Percentiles rank a stretch among this genome's conserved stretches.
Conservation (phyloP, 2,329 filamentous ascomycete species). For the Arthroderma uncinatum region DNA sequence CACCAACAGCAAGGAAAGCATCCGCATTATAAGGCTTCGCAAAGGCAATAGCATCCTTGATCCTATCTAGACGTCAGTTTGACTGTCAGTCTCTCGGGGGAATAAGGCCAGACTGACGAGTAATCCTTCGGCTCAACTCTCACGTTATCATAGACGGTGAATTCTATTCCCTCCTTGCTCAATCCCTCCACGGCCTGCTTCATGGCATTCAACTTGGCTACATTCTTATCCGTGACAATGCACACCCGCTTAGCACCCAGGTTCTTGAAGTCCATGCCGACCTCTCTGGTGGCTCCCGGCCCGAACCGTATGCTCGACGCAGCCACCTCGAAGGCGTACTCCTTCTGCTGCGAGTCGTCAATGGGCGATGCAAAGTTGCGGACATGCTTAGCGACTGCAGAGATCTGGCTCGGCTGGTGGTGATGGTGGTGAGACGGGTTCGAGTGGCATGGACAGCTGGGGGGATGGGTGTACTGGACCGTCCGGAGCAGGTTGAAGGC, state of each 20-base stretch:
- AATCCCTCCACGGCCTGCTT: constrained; percentile 75
- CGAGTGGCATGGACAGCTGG: constrained; percentile 81
- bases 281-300: constrained; percentile 83
- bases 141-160: constrained; percentile 68
- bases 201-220: constrained; percentile 77
- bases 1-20: constrained; percentile 81
- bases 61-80: constrained; percentile 37
- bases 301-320: constrained; percentile 91
- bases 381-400: constrained; percentile 37
- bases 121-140: constrained; percentile 89
- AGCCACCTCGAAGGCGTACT: constrained; percentile 99
- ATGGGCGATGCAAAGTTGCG: constrained; percentile 64
- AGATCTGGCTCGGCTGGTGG: constrained; percentile 35
- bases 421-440: constrained; percentile 76
- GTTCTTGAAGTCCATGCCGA: constrained; percentile 96
- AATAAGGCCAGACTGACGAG: constrained; percentile 48
- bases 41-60: constrained; percentile 82
- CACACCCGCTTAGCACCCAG: constrained; percentile 77
- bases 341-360: constrained; percentile 62
- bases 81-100: not conserved
- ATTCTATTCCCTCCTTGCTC: constrained; percentile 65
- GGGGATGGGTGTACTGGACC: constrained; percentile 82
- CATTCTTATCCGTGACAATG: constrained; percentile 80
- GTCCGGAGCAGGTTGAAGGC: constrained; percentile 60
- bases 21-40: constrained; percentile 70